Evolutionary conservation across 306 rosid genomes (phyloP).

Genomic region (Begonia fuchsioides): DNA sequence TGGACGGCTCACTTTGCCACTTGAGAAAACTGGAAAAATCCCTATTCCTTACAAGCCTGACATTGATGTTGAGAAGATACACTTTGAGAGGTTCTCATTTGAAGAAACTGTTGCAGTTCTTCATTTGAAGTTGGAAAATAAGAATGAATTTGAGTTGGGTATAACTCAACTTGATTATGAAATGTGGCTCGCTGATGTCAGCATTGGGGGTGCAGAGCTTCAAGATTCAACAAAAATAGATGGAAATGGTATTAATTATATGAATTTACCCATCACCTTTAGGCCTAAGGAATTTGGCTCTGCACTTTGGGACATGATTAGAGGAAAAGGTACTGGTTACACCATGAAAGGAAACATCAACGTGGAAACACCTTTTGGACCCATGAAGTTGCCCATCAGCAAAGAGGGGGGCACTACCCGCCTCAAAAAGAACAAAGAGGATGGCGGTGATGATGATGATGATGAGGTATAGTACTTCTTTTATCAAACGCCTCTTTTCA

Average conservation of each 20-base stretch:
- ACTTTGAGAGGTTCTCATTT: constrained; percentile 56
- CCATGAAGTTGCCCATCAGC: no score
- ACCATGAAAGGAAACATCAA: no score
- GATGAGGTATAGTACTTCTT: constrained; percentile 37
- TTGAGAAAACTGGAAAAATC: constrained; percentile 88
- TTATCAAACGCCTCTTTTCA: no score
- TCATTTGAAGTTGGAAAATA: no score
- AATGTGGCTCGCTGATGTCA: no score
- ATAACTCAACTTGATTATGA: no score
- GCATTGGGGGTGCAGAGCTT: no score
- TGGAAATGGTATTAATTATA: constrained; percentile 38
- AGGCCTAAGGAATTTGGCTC: constrained; percentile 93
- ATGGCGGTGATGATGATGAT: constrained; percentile 45
- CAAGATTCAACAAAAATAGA: constrained; percentile 51
- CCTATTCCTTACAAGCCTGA: constrained; percentile 97
- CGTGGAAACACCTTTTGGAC: no score
- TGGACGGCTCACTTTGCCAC: constrained; percentile 72
- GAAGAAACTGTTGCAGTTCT: constrained; percentile 82
- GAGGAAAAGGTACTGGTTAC: constrained; percentile 84
- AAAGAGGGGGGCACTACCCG: constrained; percentile 91
- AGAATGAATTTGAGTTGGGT: no score
- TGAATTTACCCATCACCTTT: constrained; percentile 70
- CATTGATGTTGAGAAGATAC: constrained; percentile 70
- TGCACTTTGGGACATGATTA: constrained; percentile 96
- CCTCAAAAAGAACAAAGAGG: constrained; percentile 70